These are phyloP conservation scores for Hippophae rhamnoides DNA, from an alignment of 306 rosid genomes.

Conservation along the genomic window DNA sequence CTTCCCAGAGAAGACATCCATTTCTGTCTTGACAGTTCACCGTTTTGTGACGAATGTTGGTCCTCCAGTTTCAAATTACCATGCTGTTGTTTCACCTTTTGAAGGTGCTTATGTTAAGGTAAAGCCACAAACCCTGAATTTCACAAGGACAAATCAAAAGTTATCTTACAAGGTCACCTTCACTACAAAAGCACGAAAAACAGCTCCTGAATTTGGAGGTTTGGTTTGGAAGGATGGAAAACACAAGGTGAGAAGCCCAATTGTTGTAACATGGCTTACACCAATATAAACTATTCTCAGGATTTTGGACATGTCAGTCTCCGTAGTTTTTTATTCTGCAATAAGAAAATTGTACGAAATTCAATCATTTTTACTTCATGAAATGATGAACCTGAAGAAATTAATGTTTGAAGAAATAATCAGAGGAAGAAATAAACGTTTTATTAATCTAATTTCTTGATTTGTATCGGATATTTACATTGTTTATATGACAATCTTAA, in stretches of 20 bases:
- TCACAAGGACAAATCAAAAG: slow-evolving; percentile 58
- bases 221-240: slow-evolving; percentile 84
- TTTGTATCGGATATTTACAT: too few relatives aligned
- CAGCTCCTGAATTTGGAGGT: slow-evolving; percentile 76
- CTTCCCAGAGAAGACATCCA: slow-evolving; percentile 43
- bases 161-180: slow-evolving; percentile 54
- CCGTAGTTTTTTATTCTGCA: too few relatives aligned
- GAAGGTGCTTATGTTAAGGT: slow-evolving; percentile 62
- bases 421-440: too few relatives aligned
- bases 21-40: slow-evolving; percentile 35
- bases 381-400: too few relatives aligned
- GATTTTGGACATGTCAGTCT: too few relatives aligned
- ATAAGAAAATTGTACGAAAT: too few relatives aligned
- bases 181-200: slow-evolving; percentile 28
- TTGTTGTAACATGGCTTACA: slow-evolving; percentile 48
- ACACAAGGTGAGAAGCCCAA: slow-evolving; percentile 81
- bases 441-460: too few relatives aligned
- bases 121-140: slow-evolving; percentile 53
- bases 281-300: slow-evolving; percentile 26
- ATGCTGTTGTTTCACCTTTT: slow-evolving; percentile 50
- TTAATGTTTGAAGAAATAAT: too few relatives aligned
- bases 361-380: too few relatives aligned
- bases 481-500: too few relatives aligned
- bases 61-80: slow-evolving; percentile 57
- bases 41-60: slow-evolving; percentile 85